Conservation (phyloP, 805 yeast genomes). For the Metschnikowia kofuensis region DNA sequence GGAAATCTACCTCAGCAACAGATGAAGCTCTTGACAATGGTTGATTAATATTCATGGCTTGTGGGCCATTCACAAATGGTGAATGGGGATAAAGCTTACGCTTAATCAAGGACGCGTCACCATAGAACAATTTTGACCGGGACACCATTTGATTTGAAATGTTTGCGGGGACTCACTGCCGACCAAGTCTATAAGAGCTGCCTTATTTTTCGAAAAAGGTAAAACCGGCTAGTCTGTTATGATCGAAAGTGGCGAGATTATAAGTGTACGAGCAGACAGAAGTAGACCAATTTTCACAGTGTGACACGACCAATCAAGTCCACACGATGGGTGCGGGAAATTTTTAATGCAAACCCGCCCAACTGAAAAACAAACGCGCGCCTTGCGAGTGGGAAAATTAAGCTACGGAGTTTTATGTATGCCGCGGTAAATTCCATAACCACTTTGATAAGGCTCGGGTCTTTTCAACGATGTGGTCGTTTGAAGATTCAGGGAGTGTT, state of each 20-base stretch:
- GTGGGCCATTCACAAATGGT: slow-evolving; percentile 34
- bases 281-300: background rate
- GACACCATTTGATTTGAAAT: slow-evolving; percentile 11
- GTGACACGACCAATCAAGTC: background rate
- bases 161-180: too few relatives aligned
- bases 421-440: slow-evolving; percentile 2
- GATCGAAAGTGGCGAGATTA: too few relatives aligned
- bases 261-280: background rate
- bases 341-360: slow-evolving; percentile 5
- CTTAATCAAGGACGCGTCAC: slow-evolving; percentile 14
- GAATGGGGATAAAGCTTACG: slow-evolving; percentile 17
- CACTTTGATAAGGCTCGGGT: background rate
- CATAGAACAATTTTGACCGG: slow-evolving; percentile 16
- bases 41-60: slow-evolving; percentile 37
- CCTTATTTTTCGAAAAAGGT: too few relatives aligned
- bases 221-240: too few relatives aligned
- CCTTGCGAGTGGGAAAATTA: background rate
- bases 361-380: slow-evolving; percentile 1
- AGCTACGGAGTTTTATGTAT: slow-evolving; percentile 1
- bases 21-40: slow-evolving; percentile 42
- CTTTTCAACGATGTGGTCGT: background rate
- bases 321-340: slow-evolving; percentile 9
- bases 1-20: slow-evolving; percentile 33
- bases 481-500: too few relatives aligned
- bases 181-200: too few relatives aligned